Conservation (phyloP, 495 filamentous ascomycete genomes). For the Hyaloscypha hepaticicola region DNA sequence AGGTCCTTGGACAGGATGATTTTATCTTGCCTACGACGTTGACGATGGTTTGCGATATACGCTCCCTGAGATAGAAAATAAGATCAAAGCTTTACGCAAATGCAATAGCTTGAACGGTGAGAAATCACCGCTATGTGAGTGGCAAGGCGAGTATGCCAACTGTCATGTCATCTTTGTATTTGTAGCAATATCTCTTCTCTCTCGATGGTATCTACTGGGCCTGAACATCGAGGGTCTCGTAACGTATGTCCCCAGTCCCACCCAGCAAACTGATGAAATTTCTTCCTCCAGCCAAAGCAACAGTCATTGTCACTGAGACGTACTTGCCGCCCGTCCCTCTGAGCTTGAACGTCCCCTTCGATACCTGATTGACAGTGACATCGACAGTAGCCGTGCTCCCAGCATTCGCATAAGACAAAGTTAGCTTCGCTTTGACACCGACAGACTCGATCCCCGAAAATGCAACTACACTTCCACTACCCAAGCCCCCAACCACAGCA, state of each 20-base stretch:
- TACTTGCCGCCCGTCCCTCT: slow-evolving; percentile 29
- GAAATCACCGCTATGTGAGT: too few relatives aligned
- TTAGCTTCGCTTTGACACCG: slow-evolving; percentile 19
- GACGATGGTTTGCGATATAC: background rate
- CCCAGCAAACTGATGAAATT: slow-evolving; percentile 37
- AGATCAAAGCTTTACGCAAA: background rate
- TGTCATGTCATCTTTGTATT: background rate
- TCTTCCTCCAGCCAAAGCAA: slow-evolving; percentile 31
- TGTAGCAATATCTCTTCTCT: background rate
- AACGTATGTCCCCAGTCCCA: slow-evolving; percentile 24
- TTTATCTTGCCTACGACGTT: background rate
- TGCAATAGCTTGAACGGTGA: too few relatives aligned
- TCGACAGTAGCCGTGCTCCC: slow-evolving; percentile 25
- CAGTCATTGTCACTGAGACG: slow-evolving; percentile 13
- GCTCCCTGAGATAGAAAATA: background rate
- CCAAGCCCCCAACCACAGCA: slow-evolving; percentile 35
- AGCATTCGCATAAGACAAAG: slow-evolving; percentile 31
- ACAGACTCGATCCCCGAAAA: slow-evolving; percentile 35
- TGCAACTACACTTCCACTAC: slow-evolving; percentile 33
- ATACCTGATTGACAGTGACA: slow-evolving; percentile 34
- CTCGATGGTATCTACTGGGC: background rate
- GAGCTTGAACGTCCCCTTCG: slow-evolving; percentile 21
- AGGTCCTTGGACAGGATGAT: background rate
- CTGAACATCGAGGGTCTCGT: background rate
- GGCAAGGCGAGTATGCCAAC: too few relatives aligned